Conservation (phyloP, 371 early-diverging fungal genomes). For the Apophysomyces elegans region DNA sequence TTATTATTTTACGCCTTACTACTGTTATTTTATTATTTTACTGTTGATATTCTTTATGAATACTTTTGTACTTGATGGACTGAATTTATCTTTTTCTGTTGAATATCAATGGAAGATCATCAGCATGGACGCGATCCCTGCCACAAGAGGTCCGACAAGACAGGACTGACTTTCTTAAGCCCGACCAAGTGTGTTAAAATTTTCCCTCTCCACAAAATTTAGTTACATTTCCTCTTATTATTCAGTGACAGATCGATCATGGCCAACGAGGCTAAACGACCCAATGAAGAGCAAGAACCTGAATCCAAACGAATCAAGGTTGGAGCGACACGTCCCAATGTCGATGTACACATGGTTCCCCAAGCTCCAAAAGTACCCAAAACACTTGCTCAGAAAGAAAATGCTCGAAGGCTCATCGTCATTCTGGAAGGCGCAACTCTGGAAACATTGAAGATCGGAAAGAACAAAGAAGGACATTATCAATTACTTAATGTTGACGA, state of each 20-base stretch:
- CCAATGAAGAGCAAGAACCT: constrained; percentile 16
- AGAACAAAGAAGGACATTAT: constrained; percentile 88
- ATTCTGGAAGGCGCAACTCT: constrained; percentile 90
- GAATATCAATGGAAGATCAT: not conserved
- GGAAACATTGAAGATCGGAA: constrained; percentile 94
- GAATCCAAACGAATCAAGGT: constrained; percentile 52
- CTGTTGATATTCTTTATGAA: too few relatives aligned
- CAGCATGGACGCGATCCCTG: not conserved
- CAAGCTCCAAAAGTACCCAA: constrained; percentile 82
- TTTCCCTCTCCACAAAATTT: too few relatives aligned
- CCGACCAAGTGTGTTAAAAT: not conserved
- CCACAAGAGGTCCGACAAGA: not conserved
- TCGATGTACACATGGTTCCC: constrained; percentile 67
- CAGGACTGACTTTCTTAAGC: not conserved
- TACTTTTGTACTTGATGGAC: not conserved
- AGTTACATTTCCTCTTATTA: too few relatives aligned
- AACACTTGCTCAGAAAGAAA: constrained; percentile 74
- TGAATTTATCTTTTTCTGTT: not conserved
- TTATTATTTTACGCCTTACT: too few relatives aligned
- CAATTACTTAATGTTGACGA: constrained; percentile 97
- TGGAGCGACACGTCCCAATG: constrained; percentile 44
- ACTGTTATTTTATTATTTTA: too few relatives aligned
- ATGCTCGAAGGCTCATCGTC: constrained; percentile 89
- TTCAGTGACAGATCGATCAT: constrained; percentile 9
- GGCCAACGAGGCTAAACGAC: constrained; percentile 23